A percentile compares a stretch with the other conserved stretches of the same genome.
Conservation (phyloP, 345 rosid species). For the Theobroma cacao region DNA sequence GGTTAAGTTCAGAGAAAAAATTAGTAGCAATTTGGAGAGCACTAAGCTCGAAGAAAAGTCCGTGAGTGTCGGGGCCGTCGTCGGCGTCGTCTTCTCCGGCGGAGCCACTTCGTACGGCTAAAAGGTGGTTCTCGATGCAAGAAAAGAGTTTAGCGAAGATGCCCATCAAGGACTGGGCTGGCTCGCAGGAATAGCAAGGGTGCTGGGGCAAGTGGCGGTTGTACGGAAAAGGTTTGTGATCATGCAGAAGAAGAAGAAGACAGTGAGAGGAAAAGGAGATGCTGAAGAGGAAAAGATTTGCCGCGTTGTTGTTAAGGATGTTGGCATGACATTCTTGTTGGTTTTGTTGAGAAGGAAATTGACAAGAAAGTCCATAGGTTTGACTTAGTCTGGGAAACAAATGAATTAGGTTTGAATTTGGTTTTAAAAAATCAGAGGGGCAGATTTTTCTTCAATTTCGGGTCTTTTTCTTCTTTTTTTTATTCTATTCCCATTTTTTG, state of each 20-base stretch:
- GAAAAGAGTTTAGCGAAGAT: not conserved
- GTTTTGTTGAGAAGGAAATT: too few relatives aligned
- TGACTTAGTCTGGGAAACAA: too few relatives aligned
- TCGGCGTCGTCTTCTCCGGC: constrained; percentile 15
- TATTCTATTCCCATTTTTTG: too few relatives aligned
- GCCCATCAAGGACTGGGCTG: not conserved
- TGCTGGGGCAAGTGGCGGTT: not conserved
- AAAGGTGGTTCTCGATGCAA: not conserved
- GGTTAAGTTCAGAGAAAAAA: constrained; percentile 69
- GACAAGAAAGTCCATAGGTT: too few relatives aligned
- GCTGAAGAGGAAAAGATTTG: too few relatives aligned
- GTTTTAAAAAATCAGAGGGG: too few relatives aligned
- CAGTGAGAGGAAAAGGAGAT: too few relatives aligned
- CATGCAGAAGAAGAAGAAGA: not conserved
- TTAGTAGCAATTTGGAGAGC: constrained; percentile 70
- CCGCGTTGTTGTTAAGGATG: too few relatives aligned
- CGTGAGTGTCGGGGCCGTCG: constrained; percentile 27
- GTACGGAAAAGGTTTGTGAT: not conserved
- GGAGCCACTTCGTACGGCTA: not conserved
- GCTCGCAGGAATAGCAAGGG: not conserved
- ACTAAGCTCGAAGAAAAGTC: constrained; percentile 61
- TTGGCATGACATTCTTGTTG: too few relatives aligned
- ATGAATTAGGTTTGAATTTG: too few relatives aligned
- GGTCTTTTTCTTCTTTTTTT: too few relatives aligned
- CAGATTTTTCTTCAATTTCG: too few relatives aligned